These are phyloP conservation scores for Arachis hypogaea DNA, from an alignment of 306 rosid genomes.

Conservation along the genomic window DNA sequence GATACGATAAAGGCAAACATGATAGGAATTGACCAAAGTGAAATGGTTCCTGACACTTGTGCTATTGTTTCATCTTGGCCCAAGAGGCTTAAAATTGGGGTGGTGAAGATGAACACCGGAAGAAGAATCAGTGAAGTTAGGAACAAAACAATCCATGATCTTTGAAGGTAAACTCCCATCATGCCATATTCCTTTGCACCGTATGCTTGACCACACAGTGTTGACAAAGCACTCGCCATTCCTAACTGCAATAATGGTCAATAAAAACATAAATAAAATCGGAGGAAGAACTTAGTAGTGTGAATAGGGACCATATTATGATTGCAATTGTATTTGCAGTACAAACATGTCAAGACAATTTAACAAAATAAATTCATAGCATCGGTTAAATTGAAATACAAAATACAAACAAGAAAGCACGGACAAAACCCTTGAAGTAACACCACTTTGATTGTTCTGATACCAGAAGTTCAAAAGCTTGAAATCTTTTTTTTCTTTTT, in stretches of 20 bases:
- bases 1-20: constrained; percentile 46
- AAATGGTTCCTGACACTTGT: constrained; percentile 46
- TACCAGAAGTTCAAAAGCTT: constrained; percentile 20
- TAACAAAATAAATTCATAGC: not conserved
- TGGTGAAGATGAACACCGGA: constrained; percentile 53
- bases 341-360: not conserved
- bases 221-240: constrained; percentile 62
- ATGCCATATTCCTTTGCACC: constrained; percentile 59
- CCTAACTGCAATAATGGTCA: constrained; percentile 45
- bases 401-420: not conserved
- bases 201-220: constrained; percentile 67
- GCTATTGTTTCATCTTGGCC: constrained; percentile 50
- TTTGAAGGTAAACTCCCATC: constrained; percentile 68
- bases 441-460: not conserved
- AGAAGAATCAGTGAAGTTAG: constrained; percentile 36
- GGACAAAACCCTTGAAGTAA: not conserved
- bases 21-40: constrained; percentile 48
- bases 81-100: constrained; percentile 44
- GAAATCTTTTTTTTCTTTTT: not conserved
- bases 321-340: not conserved
- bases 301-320: not conserved
- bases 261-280: not conserved
- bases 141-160: constrained; percentile 56
- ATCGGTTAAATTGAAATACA: not conserved
- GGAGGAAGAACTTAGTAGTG: too few species aligned